Evolutionary conservation across 768 basidiomycete genomes (phyloP), one percentile per base, ranked within the genome.

Genomic region (Hygrophorus russula): DNA sequence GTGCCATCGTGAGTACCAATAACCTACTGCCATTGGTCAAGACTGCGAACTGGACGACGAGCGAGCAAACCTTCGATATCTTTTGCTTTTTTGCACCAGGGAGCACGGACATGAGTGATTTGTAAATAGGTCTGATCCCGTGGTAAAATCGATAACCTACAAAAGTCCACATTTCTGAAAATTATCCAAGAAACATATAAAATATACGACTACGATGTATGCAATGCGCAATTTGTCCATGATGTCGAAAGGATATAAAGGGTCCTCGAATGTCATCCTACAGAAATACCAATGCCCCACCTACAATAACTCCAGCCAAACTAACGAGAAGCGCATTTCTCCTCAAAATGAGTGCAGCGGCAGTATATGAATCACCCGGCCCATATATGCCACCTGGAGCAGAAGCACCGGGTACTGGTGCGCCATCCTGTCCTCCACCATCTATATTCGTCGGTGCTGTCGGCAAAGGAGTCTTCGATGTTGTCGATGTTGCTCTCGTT

Each of bases 1-100:
- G 90, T 90, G 13, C 93, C 93, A 46, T 84, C 89, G 61, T 97
- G 92, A 1, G 93, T 96, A 28, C 92, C 92, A 54, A 97, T 94
- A 32, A 78, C 63, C 86, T 90, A 47, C 11, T 47, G 20, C 27
- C 34, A 20, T n/a, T 37, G 44, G 47, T 45, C 37, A 19, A 33
- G 8, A 18, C n/a, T 20, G 19, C 18, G 24, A 33, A 39, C 20
- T 24, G 17, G 39, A n/a, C 15, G 39, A 20, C 24, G 18, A 37
- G 34, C 46, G 35, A 55, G 34, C 48, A 15, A 40, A 66, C 60
- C 53, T 66, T 69, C 45, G 54, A 33, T 48, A 5, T 7, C 18
- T 62, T 59, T 28, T 64, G 62, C 62, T 70, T 65, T 57, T 67
- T 75, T 14, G 36, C 36, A 15, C 7, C 24, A 3, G 24, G 24